phyloP scores from a whole-genome alignment of 768 basidiomycete genomes.

The Galerina sulciceps region DNA sequence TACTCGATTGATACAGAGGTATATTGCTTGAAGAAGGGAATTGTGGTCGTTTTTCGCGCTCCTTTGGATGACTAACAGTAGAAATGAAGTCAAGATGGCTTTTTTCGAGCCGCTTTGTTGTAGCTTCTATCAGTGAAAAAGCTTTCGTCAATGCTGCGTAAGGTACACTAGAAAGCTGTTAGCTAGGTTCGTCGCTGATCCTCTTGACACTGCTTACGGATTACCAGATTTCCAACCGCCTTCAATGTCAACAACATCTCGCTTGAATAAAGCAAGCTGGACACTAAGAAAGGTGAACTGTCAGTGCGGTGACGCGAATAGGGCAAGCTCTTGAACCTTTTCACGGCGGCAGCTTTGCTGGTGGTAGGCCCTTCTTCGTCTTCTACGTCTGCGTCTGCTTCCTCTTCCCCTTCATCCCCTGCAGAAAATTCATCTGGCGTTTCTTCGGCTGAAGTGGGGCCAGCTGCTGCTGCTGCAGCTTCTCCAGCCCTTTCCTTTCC shows the following conservation, averaged over 20 bases:
- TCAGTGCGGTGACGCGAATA: not conserved
- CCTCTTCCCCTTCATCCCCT: slow-evolving; percentile 34
- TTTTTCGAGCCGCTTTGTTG: slow-evolving; percentile 95
- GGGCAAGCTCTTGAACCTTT: slow-evolving; percentile 48
- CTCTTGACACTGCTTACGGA: slow-evolving; percentile 59
- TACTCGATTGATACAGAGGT: slow-evolving; percentile 96
- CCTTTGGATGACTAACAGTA: slow-evolving; percentile 87
- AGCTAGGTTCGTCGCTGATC: not conserved
- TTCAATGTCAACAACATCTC: slow-evolving; percentile 72
- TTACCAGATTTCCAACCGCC: slow-evolving; percentile 86
- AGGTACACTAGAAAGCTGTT: slow-evolving; percentile 66
- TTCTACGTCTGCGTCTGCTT: slow-evolving; percentile 32
- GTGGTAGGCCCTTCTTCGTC: slow-evolving; percentile 33
- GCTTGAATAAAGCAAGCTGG: slow-evolving; percentile 65
- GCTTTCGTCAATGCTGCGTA: slow-evolving; percentile 91
- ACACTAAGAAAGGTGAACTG: slow-evolving; percentile 45
- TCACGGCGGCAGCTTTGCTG: slow-evolving; percentile 53
- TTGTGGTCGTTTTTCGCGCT: slow-evolving; percentile 75
- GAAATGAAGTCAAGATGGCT: slow-evolving; percentile 87
- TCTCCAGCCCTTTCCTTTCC: slow-evolving; percentile 14
- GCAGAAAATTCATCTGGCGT: slow-evolving; percentile 25
- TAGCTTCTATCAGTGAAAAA: slow-evolving; percentile 89
- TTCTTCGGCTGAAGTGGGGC: slow-evolving; percentile 17
- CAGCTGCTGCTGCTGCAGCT: slow-evolving; percentile 8
- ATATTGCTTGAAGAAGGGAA: slow-evolving; percentile 86